Percentiles rank a stretch among this genome's conserved stretches.
Evolutionary conservation across 148 eudicot species (phyloP).

Genomic region (Chenopodium suecicum): DNA sequence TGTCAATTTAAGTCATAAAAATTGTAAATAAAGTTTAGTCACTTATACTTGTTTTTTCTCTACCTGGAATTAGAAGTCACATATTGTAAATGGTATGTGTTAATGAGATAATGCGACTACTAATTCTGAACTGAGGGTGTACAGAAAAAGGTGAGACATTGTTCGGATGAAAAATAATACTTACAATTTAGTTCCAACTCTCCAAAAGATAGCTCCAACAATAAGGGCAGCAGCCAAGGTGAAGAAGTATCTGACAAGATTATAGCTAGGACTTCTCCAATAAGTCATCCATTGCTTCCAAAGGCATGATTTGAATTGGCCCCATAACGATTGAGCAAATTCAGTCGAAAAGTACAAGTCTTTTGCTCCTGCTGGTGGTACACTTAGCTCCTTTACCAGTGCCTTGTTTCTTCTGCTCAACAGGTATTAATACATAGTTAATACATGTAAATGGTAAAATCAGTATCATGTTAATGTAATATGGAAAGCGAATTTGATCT

Average conservation of each 20-base stretch:
- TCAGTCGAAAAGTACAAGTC: conserved; percentile 54
- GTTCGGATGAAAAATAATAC: background rate
- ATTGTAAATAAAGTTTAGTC: background rate
- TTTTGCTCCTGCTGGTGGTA: conserved; percentile 51
- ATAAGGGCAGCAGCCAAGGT: conserved; percentile 56
- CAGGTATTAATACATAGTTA: background rate
- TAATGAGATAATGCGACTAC: background rate
- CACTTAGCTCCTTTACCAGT: conserved; percentile 57
- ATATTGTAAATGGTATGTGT: too few species aligned
- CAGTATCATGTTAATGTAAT: background rate
- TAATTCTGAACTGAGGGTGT: background rate
- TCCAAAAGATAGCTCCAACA: conserved; percentile 66
- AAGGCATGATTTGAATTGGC: conserved; percentile 63
- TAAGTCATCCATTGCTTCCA: conserved; percentile 84
- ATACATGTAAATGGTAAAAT: background rate
- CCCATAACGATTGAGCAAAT: conserved; percentile 53
- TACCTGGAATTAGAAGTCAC: too few species aligned
- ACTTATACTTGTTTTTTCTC: too few species aligned
- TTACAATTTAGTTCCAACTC: conserved; percentile 61
- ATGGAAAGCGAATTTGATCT: background rate
- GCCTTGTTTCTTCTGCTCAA: conserved; percentile 53
- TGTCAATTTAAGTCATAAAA: conserved; percentile 13
- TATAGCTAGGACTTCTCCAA: conserved; percentile 81
- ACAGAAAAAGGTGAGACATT: background rate
- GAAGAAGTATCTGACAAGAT: conserved; percentile 59